Percentiles rank a stretch among this genome's conserved stretches.
phyloP scores from a whole-genome alignment of 1,284 basidiomycete species.

The Leccinum solheimii region DNA sequence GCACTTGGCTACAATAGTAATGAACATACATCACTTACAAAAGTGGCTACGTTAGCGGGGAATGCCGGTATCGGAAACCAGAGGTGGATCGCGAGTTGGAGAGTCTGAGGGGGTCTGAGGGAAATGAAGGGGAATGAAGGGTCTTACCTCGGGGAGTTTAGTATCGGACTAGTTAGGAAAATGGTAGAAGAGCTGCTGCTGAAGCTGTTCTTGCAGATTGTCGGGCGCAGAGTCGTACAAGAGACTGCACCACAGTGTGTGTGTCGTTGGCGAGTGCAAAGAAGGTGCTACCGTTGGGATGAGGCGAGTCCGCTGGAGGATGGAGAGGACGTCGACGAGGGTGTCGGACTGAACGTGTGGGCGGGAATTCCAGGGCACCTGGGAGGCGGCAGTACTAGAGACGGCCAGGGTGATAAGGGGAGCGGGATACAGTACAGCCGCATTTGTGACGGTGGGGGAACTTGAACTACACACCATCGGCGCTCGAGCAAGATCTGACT shows the following conservation, averaged over 20 bases:
- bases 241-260: slow-evolving; percentile 47
- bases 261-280: slow-evolving; percentile 97
- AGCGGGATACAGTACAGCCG: slow-evolving; percentile 39
- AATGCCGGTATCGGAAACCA: slow-evolving; percentile 73
- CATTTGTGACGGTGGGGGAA: slow-evolving; percentile 29
- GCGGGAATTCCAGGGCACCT: slow-evolving; percentile 33
- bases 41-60: too few relatives aligned
- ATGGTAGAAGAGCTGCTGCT: slow-evolving; percentile 95
- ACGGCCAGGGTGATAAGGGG: slow-evolving; percentile 35
- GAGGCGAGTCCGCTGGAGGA: slow-evolving; percentile 85
- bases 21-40: slow-evolving; percentile 23
- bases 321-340: slow-evolving; percentile 78
- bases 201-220: slow-evolving; percentile 82
- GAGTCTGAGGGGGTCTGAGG: slow-evolving; percentile 43
- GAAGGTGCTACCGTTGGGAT: slow-evolving; percentile 82
- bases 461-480: neutral
- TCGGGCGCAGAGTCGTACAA: slow-evolving; percentile 55
- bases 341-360: slow-evolving; percentile 38
- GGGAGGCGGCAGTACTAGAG: slow-evolving; percentile 22
- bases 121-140: too few relatives aligned
- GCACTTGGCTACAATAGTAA: slow-evolving; percentile 22
- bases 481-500: too few relatives aligned
- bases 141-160: too few relatives aligned
- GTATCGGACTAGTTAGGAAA: slow-evolving; percentile 73
- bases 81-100: slow-evolving; percentile 70